Percentiles rank a stretch among this genome's conserved stretches.
These are phyloP conservation scores for Sugiyamaella mastotermitis DNA, from an alignment of 805 yeast species.

Conservation along the genomic window DNA sequence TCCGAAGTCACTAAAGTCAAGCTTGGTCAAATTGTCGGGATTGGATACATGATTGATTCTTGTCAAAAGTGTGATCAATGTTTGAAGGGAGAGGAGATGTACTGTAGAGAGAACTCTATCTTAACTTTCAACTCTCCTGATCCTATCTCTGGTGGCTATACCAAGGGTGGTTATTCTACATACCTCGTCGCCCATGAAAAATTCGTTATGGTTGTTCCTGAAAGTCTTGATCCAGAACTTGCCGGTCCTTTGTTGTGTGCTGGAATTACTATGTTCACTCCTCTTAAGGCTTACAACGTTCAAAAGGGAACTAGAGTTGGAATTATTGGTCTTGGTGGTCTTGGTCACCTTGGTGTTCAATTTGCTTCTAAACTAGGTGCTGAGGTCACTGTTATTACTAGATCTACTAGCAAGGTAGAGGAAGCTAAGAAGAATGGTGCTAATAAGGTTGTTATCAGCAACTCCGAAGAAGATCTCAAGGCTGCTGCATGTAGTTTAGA, in stretches of 20 bases:
- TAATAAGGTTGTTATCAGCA: constrained; percentile 45
- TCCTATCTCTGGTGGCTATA: constrained; percentile 57
- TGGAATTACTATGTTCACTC: constrained; percentile 67
- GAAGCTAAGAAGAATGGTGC: constrained; percentile 53
- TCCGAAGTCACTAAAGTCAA: constrained; percentile 30
- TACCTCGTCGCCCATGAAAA: constrained; percentile 42
- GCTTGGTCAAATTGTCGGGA: constrained; percentile 72
- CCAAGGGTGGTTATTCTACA: constrained; percentile 43
- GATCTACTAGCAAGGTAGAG: constrained; percentile 42
- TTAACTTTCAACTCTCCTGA: constrained; percentile 46
- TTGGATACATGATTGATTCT: constrained; percentile 63
- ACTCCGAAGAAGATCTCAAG: neutral
- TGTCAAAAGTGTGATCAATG: constrained; percentile 62
- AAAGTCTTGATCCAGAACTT: constrained; percentile 39
- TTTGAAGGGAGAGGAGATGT: constrained; percentile 33
- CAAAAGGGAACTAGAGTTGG: constrained; percentile 51
- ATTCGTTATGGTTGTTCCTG: constrained; percentile 60
- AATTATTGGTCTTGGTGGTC: constrained; percentile 59
- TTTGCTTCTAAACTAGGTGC: constrained; percentile 60
- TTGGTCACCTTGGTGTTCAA: constrained; percentile 56
- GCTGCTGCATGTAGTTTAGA: neutral
- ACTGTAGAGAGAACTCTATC: constrained; percentile 39
- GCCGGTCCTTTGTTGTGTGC: constrained; percentile 61
- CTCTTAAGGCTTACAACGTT: constrained; percentile 43
- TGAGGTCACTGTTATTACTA: constrained; percentile 51